Evolutionary conservation across 1,284 basidiomycete genomes (phyloP), one percentile per base, ranked within the genome.

Genomic region (Rhodotorula sp.): DNA sequence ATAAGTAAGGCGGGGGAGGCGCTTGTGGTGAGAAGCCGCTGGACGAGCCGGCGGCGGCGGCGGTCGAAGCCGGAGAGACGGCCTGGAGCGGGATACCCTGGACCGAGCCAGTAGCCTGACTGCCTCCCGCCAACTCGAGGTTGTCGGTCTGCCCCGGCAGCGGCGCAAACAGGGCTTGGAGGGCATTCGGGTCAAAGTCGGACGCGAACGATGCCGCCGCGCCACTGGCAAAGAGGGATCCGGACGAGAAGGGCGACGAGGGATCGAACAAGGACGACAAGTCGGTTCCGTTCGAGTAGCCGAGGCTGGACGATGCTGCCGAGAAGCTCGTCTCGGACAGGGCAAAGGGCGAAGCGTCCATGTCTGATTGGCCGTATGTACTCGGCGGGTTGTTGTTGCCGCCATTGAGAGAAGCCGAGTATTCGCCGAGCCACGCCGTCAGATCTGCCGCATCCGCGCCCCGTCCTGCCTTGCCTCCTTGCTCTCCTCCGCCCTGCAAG

Each of bases 21-120:
- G 26, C 4, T 20, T 47, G 54, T 5, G 26, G 57, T 5, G 67
- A 47, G 39, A 68, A 58, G 2, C 59, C 21, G 23, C 29, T 7
- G 5, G 31, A 12, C 23, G 52, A 8, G 18, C 39, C 34, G 16
- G 58, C 18, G 29, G 65, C 26, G 2, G 58, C 57, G 48, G 29
- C 43, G 29, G 63, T 63, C 39, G 67, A 49, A 8, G 70, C 51
- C n/a, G 70, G 70, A 1, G 70, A 68, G 63, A 62, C 29, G 2
- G 59, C 51, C 47, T 65, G 59, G 7, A 65, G 14, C 3, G 56
- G 57, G 3, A 29, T 56, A 16, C 52, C 31, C 46, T 59, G 49
- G 21, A 31, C 60, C 1, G 65, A 16, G 51, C 21, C 49, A 54
- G 18, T 46, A 26, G 65, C 23, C 48, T n/a, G 39, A 14, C 39